Evolutionary conservation across 2,329 filamentous ascomycete species (phyloP).

Genomic region (Monosporascus ibericus): DNA sequence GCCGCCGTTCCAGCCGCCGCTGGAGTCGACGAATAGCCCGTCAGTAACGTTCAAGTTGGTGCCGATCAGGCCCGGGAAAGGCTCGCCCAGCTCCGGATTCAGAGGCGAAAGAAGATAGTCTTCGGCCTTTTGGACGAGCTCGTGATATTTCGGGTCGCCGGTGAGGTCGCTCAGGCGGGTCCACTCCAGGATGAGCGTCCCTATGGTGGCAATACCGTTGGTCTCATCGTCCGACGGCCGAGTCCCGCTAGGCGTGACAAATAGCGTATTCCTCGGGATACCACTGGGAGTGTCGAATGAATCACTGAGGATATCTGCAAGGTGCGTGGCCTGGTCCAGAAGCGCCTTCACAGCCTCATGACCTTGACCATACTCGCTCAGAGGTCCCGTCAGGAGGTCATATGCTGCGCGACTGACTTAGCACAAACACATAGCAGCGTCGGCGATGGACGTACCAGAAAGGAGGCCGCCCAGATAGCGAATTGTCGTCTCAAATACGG

Average conservation of each 20-base stretch:
- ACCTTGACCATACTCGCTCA: conserved; percentile 41
- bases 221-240: conserved; percentile 42
- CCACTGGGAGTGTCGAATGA: conserved; percentile 74
- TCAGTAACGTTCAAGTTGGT: conserved; percentile 57
- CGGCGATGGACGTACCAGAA: conserved; percentile 44
- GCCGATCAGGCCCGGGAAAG: conserved; percentile 73
- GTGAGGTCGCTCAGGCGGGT: conserved; percentile 71
- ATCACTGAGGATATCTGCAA: conserved; percentile 69
- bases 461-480: conserved; percentile 78
- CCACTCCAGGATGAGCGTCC: conserved; percentile 80
- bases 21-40: conserved; percentile 60
- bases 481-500: conserved; percentile 86
- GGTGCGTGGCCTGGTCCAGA: conserved; percentile 58
- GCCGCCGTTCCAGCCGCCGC: conserved; percentile 71
- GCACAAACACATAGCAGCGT: conserved; percentile 3
- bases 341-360: conserved; percentile 48
- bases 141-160: conserved; percentile 58
- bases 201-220: conserved; percentile 71
- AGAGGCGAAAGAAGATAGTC: conserved; percentile 62
- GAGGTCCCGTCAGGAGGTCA: conserved; percentile 66
- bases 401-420: conserved; percentile 39
- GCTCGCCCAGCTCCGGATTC: conserved; percentile 53
- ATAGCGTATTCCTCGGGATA: conserved; percentile 64
- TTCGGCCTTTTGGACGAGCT: conserved; percentile 62
- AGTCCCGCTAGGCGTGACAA: conserved; percentile 45